phyloP scores from a whole-genome alignment of 2,329 filamentous ascomycete genomes.

The Herpotrichia juniperi region DNA sequence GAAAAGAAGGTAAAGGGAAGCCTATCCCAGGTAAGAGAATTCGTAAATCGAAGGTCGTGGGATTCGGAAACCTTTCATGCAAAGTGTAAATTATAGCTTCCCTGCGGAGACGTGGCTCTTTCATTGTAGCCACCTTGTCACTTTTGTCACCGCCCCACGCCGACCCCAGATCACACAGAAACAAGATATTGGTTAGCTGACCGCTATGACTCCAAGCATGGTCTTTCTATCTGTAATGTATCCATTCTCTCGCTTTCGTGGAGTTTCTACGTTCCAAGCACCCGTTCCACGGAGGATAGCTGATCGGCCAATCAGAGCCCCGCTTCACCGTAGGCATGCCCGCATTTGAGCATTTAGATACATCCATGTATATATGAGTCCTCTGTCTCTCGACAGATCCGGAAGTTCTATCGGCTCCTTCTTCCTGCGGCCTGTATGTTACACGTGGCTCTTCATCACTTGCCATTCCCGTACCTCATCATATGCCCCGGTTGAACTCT shows the following conservation, averaged over 20 bases:
- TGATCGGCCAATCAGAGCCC: conserved; percentile 28
- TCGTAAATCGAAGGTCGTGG: conserved; percentile 22
- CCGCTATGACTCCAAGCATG: background rate
- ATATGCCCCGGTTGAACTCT: conserved; percentile 97
- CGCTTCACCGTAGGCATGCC: background rate
- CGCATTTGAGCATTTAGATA: background rate
- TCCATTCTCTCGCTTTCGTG: background rate
- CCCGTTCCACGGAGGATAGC: background rate
- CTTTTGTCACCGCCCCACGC: conserved; percentile 27
- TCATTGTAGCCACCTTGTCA: conserved; percentile 24
- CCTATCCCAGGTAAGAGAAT: conserved; percentile 28
- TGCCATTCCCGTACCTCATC: conserved; percentile 24
- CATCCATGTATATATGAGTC: background rate
- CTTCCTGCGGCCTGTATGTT: background rate
- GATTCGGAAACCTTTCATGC: conserved; percentile 14
- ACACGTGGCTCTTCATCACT: background rate
- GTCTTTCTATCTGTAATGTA: background rate
- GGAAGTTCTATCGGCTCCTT: too few species aligned
- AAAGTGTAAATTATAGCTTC: conserved; percentile 25
- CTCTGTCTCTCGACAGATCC: too few species aligned
- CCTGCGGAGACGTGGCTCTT: conserved; percentile 36
- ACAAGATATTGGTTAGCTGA: background rate
- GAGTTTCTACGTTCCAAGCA: background rate
- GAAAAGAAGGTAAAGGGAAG: conserved; percentile 31
- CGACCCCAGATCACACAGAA: background rate